These are phyloP conservation scores for Leishmania guyanensis DNA, from an alignment of 208 protist genomes.

Conservation along the genomic window DNA sequence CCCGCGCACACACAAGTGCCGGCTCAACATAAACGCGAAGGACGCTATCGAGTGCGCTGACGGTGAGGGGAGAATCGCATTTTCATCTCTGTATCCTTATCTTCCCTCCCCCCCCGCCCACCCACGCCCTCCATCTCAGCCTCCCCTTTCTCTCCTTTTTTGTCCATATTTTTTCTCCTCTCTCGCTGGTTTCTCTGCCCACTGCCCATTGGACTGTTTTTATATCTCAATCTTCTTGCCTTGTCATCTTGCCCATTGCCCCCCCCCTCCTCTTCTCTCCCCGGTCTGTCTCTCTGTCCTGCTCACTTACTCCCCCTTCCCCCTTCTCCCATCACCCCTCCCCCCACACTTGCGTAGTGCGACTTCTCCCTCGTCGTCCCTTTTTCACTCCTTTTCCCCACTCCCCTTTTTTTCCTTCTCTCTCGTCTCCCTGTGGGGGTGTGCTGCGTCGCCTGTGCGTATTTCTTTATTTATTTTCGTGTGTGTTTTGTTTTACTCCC, in stretches of 20 bases:
- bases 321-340: background rate
- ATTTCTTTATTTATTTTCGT: background rate
- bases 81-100: background rate
- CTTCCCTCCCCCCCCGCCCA: background rate
- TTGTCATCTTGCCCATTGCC: background rate
- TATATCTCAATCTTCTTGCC: background rate
- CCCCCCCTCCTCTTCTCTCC: background rate
- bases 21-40: background rate
- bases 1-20: background rate
- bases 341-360: background rate
- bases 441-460: background rate
- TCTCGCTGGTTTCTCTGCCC: too few relatives aligned
- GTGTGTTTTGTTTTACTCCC: background rate
- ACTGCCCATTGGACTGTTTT: too few relatives aligned
- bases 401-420: background rate
- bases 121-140: background rate
- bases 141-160: conserved; percentile 2
- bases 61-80: background rate
- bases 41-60: background rate
- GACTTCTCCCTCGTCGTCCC: background rate
- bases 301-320: background rate
- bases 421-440: too few relatives aligned
- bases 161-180: background rate
- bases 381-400: background rate
- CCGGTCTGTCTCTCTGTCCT: background rate